These are phyloP conservation scores for Suillus luteus DNA, from an alignment of 768 basidiomycete species.

Conservation along the genomic window DNA sequence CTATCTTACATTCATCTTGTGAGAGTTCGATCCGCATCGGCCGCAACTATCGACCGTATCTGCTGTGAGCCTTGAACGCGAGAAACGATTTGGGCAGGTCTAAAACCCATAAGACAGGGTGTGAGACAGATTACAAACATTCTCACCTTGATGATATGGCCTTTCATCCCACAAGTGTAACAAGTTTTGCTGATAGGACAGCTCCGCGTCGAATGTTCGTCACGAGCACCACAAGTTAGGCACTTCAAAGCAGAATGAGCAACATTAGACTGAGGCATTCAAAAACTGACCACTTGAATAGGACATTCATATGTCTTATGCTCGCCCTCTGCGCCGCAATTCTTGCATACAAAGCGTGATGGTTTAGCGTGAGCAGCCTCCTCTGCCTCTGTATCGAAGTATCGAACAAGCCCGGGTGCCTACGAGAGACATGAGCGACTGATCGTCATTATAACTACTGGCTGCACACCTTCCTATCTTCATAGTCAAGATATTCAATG, in stretches of 20 bases:
- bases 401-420: conserved; percentile 56
- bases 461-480: conserved; percentile 54
- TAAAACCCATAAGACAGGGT: conserved; percentile 27
- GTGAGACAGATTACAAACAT: neutral
- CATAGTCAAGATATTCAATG: conserved; percentile 80
- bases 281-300: conserved; percentile 63
- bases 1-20: conserved; percentile 61
- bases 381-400: conserved; percentile 57
- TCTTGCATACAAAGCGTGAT: conserved; percentile 65
- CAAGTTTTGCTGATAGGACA: conserved; percentile 84
- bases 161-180: conserved; percentile 82
- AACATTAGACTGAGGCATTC: neutral
- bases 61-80: conserved; percentile 21
- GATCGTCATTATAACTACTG: neutral
- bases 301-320: conserved; percentile 71
- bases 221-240: conserved; percentile 75
- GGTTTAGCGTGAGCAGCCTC: conserved; percentile 42
- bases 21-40: conserved; percentile 65
- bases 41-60: conserved; percentile 54
- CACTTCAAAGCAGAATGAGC: conserved; percentile 48
- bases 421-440: conserved; percentile 24
- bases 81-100: conserved; percentile 71
- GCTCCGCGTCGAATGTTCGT: conserved; percentile 75
- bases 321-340: conserved; percentile 73
- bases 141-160: conserved; percentile 68